Evolutionary conservation across 208 protist genomes (phyloP).

Genomic region (Leptomonas seymouri): DNA sequence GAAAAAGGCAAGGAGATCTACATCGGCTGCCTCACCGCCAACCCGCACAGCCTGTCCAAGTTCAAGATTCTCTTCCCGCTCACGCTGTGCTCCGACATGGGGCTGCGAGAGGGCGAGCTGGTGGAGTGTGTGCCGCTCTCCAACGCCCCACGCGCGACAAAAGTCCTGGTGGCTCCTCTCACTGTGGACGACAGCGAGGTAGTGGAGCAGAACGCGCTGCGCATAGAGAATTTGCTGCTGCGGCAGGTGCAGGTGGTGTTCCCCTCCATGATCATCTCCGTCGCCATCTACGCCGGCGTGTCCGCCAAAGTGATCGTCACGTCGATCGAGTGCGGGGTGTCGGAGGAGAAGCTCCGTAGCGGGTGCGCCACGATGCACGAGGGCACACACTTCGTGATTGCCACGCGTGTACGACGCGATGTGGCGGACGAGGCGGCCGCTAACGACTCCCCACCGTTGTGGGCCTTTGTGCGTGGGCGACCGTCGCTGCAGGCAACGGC

Average conservation of each 20-base stretch:
- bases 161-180: slow-evolving; percentile 78
- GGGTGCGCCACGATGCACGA: slow-evolving; percentile 83
- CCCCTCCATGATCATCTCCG: slow-evolving; percentile 70
- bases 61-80: slow-evolving; percentile 62
- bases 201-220: slow-evolving; percentile 87
- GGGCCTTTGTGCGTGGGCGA: slow-evolving; percentile 58
- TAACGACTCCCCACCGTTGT: slow-evolving; percentile 28
- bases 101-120: slow-evolving; percentile 51
- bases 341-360: slow-evolving; percentile 29
- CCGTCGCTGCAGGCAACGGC: slow-evolving; percentile 7
- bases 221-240: slow-evolving; percentile 83
- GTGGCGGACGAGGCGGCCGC: slow-evolving; percentile 8
- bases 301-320: slow-evolving; percentile 68
- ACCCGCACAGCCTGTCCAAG: slow-evolving; percentile 50
- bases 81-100: slow-evolving; percentile 56
- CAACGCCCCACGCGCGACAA: slow-evolving; percentile 47
- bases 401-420: slow-evolving; percentile 57
- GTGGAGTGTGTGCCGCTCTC: slow-evolving; percentile 62
- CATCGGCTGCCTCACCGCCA: slow-evolving; percentile 70
- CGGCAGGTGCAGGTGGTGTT: slow-evolving; percentile 88
- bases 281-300: slow-evolving; percentile 66
- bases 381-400: slow-evolving; percentile 86
- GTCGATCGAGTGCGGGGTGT: slow-evolving; percentile 57
- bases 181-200: slow-evolving; percentile 93
- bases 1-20: slow-evolving; percentile 53